Base-by-base conservation (phyloP, 192 early-diverging fungal genomes). In the Coemansia sp. region DNA sequence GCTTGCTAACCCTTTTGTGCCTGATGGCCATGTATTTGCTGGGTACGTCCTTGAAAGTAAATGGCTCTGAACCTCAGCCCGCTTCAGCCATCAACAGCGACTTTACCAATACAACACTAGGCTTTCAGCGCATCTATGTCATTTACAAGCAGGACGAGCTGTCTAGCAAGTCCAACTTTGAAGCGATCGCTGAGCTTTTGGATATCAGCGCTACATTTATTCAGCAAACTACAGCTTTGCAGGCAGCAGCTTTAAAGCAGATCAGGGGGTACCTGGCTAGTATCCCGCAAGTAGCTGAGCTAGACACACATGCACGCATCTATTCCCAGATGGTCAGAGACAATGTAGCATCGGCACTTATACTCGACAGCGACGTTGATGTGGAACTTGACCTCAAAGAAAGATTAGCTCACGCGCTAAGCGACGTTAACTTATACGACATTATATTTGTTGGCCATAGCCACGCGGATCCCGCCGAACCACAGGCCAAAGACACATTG, bases 111-210 rank as follows among this genome's bases (percentile, higher is more conserved):
- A 21, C 4, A 8, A 73, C 63, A 5, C 17, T 72, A 20, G 69
- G 69, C 11, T 72, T 72, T 34, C 58, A 65, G 12, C 54, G 37
- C 4, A 34, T 72, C 6, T 72, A 65, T 32, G 58, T 55, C 5
- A 54, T 57, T 12, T 4, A 10, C 21, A 5, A 10, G 9, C 18
- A n/a, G 11, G 9, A 16, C 30, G 47, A 20, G 5, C 30, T 18
- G 6, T 12, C 34, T 12, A 46, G 8, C 52, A 15, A 28, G 45
- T n/a, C 18, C 12, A 56, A 51, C 26, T 40, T 73, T 12, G 39
- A 52, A 18, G 63, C 58, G 3, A 54, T 73, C 14, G 53, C 70
- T 15, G 11, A n/a, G 28, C 18, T 66, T 1, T 34, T 66, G 0
- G 70, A 51, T 40, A 34, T 73, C 16, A 37, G 55, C 14, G 34